Evolutionary conservation across 106 monocot species (phyloP), one percentile per base, ranked within the genome.

Genomic region (Ottelia alismoides): DNA sequence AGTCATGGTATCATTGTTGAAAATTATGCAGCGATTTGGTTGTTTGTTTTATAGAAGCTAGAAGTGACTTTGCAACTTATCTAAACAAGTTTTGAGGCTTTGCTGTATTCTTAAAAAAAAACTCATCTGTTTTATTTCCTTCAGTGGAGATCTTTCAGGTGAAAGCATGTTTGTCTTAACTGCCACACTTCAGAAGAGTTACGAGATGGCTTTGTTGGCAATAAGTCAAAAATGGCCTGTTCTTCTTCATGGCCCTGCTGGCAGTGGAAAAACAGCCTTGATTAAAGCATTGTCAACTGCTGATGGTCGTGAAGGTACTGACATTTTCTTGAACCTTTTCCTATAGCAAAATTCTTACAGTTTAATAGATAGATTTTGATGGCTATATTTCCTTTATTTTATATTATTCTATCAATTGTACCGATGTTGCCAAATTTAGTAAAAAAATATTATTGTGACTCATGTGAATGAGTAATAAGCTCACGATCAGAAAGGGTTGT

Each of bases 171-270:
- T 90, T 77, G 58, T 82, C 22, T 48, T 82, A 16, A 82, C 85
- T 22, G 51, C 76, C 45, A 57, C 76, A 21, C 25, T 82, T 48
- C 73, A 65, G 61, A 90, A 76, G 72, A 73, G 81, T 70, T 85
- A 65, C 57, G 98, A 90, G 65, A 82, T 85, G 82, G 61, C 66
- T 59, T 24, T 74, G 25, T 62, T 98, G 82, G 78, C 90, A 30
- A 68, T 83, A 9, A 75, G 55, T 64, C 85, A 98, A 62, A 85
- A 73, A 50, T 98, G 98, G 85, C 98, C 98, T 20, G 61, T 83
- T 50, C 82, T 98, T 57, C 72, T 98, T 29, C 52, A 79, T 69
- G 98, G 98, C n/a, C 79, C 82, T 63, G 58, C 74, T 45, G 85
- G 90, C 60, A 55, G 70, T 62, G 98, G 98, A 28, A 98, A 98